Percentiles rank a stretch among this genome's conserved stretches.
Evolutionary conservation across 2,329 filamentous ascomycete genomes (phyloP).

Genomic region (Scortechinia acanthostroma): DNA sequence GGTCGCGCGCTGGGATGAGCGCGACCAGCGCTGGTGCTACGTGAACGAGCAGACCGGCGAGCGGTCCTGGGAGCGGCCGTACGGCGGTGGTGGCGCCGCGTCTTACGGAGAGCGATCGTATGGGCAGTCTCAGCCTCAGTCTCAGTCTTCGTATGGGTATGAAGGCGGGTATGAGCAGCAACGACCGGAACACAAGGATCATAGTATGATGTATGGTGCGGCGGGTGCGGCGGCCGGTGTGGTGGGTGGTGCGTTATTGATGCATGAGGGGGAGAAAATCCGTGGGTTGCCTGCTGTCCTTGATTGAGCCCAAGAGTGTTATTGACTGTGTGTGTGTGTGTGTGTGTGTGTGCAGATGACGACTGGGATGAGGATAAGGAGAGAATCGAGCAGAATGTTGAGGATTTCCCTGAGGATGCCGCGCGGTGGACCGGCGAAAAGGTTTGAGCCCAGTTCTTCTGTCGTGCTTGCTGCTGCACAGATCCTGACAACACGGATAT

Average conservation of each 20-base stretch:
- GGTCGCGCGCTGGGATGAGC: conserved; percentile 31
- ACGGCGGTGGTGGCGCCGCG: conserved; percentile 11
- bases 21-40: conserved; percentile 29
- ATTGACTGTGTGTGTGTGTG: background rate
- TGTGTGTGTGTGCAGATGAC: conserved; percentile 18
- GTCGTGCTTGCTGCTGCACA: background rate
- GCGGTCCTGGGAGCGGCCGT: conserved; percentile 25
- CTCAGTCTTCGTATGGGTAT: too few relatives aligned
- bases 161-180: conserved; percentile 5
- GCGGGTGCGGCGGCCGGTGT: conserved; percentile 28
- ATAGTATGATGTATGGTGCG: conserved; percentile 22
- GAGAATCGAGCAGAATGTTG: conserved; percentile 19
- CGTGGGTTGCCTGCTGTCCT: conserved; percentile 13
- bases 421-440: conserved; percentile 31
- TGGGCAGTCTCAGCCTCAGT: too few relatives aligned
- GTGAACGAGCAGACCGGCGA: conserved; percentile 35
- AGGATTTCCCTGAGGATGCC: conserved; percentile 29
- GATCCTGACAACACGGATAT: background rate
- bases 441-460: conserved; percentile 7
- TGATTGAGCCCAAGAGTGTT: background rate
- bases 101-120: background rate
- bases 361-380: conserved; percentile 21
- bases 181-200: conserved; percentile 15
- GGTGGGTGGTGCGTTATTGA: conserved; percentile 30
- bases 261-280: conserved; percentile 33